Conservation (phyloP, 2,329 filamentous ascomycete genomes). For the Botrytis deweyae region DNA sequence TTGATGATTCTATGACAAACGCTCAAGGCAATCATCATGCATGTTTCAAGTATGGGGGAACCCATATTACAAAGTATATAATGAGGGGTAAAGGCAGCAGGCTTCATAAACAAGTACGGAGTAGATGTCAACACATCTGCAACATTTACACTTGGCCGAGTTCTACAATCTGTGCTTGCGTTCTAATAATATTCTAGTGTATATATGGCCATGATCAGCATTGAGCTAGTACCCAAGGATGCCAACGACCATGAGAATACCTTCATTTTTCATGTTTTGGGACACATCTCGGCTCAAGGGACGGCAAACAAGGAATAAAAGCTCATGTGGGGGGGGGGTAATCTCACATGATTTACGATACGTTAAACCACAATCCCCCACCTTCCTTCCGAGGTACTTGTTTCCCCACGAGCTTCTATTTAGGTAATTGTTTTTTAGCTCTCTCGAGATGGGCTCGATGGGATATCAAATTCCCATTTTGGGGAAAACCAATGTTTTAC, state of each 20-base stretch:
- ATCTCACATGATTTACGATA: not conserved
- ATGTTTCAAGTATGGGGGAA: slow-evolving; percentile 8
- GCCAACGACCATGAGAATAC: slow-evolving; percentile 4
- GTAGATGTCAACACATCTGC: not conserved
- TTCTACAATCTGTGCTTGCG: not conserved
- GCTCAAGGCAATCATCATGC: not conserved
- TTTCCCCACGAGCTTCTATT: not conserved
- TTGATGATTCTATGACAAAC: slow-evolving; percentile 19
- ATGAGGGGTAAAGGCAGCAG: slow-evolving; percentile 5
- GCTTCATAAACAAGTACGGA: not conserved
- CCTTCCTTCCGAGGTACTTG: not conserved
- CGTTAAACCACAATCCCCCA: not conserved
- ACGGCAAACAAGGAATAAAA: slow-evolving; percentile 6
- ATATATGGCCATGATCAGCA: not conserved
- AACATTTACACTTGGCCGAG: not conserved
- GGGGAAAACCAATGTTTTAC: not conserved
- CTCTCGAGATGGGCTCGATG: not conserved
- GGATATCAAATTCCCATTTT: slow-evolving; percentile 4
- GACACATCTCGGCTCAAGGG: slow-evolving; percentile 1
- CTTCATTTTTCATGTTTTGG: slow-evolving; percentile 9
- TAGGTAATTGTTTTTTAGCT: slow-evolving; percentile 10
- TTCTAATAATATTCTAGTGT: not conserved
- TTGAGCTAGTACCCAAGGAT: not conserved
- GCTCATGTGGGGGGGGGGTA: too few relatives aligned
- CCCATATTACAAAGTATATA: not conserved